Percentiles rank a stretch among this genome's conserved stretches.
phyloP scores from a whole-genome alignment of 2,329 filamentous ascomycete species.

The Salinomyces thailandicus region DNA sequence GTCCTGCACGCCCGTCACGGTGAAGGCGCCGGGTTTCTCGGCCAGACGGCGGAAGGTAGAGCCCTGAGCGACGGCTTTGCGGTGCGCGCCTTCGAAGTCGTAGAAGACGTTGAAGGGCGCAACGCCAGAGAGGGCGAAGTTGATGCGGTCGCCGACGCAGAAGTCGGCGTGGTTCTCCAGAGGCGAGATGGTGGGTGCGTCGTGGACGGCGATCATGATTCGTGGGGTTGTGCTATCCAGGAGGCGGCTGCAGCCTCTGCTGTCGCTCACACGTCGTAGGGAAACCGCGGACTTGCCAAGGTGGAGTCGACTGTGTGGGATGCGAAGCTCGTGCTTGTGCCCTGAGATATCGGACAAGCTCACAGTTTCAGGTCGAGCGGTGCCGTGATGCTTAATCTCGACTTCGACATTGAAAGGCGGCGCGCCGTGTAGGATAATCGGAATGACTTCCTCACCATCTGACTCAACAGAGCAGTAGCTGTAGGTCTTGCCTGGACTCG shows the following conservation, averaged over 20 bases:
- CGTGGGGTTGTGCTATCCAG: conserved; percentile 55
- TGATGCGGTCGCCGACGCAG: conserved; percentile 89
- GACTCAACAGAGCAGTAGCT: conserved; percentile 87
- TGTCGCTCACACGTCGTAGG: conserved; percentile 81
- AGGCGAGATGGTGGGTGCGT: conserved; percentile 82
- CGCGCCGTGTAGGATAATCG: conserved; percentile 69
- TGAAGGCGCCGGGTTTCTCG: conserved; percentile 80
- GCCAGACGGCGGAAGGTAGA: conserved; percentile 89
- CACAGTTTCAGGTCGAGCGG: conserved; percentile 67
- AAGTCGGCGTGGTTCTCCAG: conserved; percentile 78
- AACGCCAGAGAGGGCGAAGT: conserved; percentile 81
- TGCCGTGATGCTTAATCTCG: conserved; percentile 84
- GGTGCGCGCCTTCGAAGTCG: conserved; percentile 66
- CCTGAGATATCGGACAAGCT: conserved; percentile 68
- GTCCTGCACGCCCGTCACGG: conserved; percentile 77
- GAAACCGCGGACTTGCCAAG: conserved; percentile 82
- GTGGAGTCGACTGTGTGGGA: conserved; percentile 74
- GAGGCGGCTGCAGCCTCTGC: conserved; percentile 72
- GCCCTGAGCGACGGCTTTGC: conserved; percentile 67
- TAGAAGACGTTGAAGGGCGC: conserved; percentile 91
- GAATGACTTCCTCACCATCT: conserved; percentile 69
- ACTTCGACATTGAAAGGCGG: conserved; percentile 86
- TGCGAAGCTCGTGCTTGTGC: conserved; percentile 65
- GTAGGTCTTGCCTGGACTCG: conserved; percentile 81
- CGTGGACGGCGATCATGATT: conserved; percentile 84